Base-by-base conservation (phyloP, 2,329 filamentous ascomycete genomes). In the Colletotrichum nymphaeae region DNA sequence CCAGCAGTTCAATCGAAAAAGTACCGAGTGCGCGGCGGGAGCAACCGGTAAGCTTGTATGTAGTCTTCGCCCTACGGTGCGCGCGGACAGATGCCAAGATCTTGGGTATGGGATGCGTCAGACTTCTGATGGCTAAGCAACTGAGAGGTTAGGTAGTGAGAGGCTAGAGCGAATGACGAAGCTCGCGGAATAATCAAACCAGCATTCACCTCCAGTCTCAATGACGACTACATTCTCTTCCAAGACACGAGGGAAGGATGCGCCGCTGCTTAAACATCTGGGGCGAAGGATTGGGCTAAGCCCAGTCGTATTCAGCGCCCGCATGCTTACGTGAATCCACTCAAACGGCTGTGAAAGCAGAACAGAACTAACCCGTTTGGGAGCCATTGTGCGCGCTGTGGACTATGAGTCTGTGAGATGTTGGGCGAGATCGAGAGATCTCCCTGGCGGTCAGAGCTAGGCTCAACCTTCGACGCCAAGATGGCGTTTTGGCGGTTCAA, bases 371-470 rank as follows among this genome's bases (percentile, higher is more conserved):
- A 19, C 14, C 42, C 30, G 7, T 64, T 72, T 24, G 26, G 69
- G 69, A 59, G 60, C 1, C 66, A 69, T 72, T 72, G 22, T 9
- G 69, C 69, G 69, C 65, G 65, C 66, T n/a, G 69, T 63, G 49
- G n/a, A 28, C 22, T 16, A 9, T 14, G 14, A 2, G 24, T 22
- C 19, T 16, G 26, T 19, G 7, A 1, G 7, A 7, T 16, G 28
- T 57, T 14, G 12, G 6, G 32, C 19, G 30, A 62, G 32, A 35
- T 57, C 9, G 14, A 56, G n/a, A 14, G 49, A 57, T 28, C 28
- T 37, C 46, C 14, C 22, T 22, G 46, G 37, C 42, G 22, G 6
- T 26, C 28, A 19, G 19, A 22, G 3, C 19, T 28, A 28, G 4
- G 12, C 4, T 7, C 14, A n/a, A 60, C 22, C 35, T 30, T 14